Percentiles rank a stretch among this genome's conserved stretches.
Conservation (phyloP, 129 eudicot genomes). For the Deinandra increscens region DNA sequence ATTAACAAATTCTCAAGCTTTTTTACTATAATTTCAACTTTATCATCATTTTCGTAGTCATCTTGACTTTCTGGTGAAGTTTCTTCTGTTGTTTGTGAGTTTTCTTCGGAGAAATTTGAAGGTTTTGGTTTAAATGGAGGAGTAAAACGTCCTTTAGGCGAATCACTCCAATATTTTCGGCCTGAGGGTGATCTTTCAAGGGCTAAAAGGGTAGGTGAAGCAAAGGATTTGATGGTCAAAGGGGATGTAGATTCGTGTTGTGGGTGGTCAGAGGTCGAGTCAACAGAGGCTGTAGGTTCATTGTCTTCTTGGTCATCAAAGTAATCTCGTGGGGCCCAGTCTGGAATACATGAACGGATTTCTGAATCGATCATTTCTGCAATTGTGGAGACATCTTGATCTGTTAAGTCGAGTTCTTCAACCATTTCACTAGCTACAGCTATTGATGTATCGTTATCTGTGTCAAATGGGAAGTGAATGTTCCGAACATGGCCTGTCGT, state of each 20-base stretch:
- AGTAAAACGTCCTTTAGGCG: slow-evolving; percentile 63
- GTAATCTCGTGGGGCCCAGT: slow-evolving; percentile 69
- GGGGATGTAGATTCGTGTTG: slow-evolving; percentile 46
- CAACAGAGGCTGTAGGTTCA: slow-evolving; percentile 37
- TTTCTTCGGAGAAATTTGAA: slow-evolving; percentile 43
- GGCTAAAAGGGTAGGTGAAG: slow-evolving; percentile 34
- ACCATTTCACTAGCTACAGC: slow-evolving; percentile 99
- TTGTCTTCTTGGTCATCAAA: slow-evolving; percentile 33
- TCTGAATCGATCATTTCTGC: slow-evolving; percentile 86
- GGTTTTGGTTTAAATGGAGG: slow-evolving; percentile 60
- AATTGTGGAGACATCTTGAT: slow-evolving; percentile 81
- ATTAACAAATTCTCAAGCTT: slow-evolving; percentile 52
- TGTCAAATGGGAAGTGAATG: slow-evolving; percentile 94
- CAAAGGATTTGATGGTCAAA: slow-evolving; percentile 27
- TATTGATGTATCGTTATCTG: slow-evolving; percentile 79
- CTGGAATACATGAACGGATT: slow-evolving; percentile 77
- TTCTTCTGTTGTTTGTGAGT: slow-evolving; percentile 34
- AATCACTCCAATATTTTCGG: slow-evolving; percentile 72
- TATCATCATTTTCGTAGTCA: slow-evolving; percentile 30
- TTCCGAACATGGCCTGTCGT: slow-evolving; percentile 71
- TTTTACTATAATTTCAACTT: slow-evolving; percentile 38
- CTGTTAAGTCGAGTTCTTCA: slow-evolving; percentile 85
- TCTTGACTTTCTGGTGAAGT: slow-evolving; percentile 29
- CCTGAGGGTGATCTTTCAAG: slow-evolving; percentile 81
- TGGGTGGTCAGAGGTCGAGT: slow-evolving; percentile 34